A percentile compares a stretch with the other conserved stretches of the same genome.
Conservation (phyloP, 2,329 filamentous ascomycete genomes). For the Thielaviopsis populi region DNA sequence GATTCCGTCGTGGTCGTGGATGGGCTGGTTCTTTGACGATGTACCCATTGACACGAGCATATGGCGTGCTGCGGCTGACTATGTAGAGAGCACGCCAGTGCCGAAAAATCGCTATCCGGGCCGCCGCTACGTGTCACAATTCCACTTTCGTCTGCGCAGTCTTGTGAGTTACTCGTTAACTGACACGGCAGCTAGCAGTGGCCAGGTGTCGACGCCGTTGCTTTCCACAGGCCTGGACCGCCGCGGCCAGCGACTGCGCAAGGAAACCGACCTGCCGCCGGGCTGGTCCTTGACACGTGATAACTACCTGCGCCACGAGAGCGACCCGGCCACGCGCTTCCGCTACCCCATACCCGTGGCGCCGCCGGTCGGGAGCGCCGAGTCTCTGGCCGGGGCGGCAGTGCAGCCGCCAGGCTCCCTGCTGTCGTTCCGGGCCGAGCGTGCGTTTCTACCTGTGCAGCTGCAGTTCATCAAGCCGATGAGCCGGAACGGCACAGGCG, state of each 20-base stretch:
- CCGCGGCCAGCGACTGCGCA: conserved; percentile 27
- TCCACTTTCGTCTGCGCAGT: conserved; percentile 27
- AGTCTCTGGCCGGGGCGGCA: conserved; percentile 7
- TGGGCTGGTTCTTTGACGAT: conserved; percentile 34
- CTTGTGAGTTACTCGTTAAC: conserved; percentile 29
- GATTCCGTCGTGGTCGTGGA: conserved; percentile 33
- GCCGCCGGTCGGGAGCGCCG: conserved; percentile 3
- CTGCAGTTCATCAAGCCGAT: conserved; percentile 24
- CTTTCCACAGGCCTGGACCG: conserved; percentile 27
- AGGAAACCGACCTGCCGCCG: conserved; percentile 24
- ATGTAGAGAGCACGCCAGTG: conserved; percentile 27
- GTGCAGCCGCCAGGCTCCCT: conserved; percentile 26
- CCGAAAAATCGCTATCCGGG: conserved; percentile 23
- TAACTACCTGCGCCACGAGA: conserved; percentile 28
- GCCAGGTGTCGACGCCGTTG: conserved; percentile 22
- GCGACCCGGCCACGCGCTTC: conserved; percentile 27
- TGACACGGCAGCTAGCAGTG: conserved; percentile 23
- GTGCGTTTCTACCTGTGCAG: conserved; percentile 29
- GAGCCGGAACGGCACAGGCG: not conserved
- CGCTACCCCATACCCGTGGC: conserved; percentile 29
- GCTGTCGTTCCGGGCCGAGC: conserved; percentile 28
- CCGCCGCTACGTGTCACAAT: conserved; percentile 26
- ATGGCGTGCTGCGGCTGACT: conserved; percentile 31
- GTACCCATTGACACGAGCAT: conserved; percentile 29
- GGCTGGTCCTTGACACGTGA: conserved; percentile 27